Evolutionary conservation across 1,139 yeast species (phyloP).

Genomic region (Pichia sp.): DNA sequence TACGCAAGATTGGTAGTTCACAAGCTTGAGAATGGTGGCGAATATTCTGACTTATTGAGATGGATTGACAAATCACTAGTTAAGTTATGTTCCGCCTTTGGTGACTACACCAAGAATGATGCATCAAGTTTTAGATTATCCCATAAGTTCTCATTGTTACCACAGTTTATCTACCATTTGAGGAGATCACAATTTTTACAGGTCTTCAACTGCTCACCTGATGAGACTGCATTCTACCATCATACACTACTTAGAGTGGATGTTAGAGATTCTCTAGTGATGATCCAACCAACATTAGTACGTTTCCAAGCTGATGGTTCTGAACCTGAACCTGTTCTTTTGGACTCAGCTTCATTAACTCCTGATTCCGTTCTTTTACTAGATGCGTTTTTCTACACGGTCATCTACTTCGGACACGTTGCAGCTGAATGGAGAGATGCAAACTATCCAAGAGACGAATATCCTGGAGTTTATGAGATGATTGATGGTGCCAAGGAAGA

Average conservation of each 20-base stretch:
- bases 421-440: conserved; percentile 96
- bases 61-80: conserved; percentile 85
- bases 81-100: conserved; percentile 81
- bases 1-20: conserved; percentile 92
- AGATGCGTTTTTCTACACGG: conserved; percentile 94
- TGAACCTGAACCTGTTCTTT: conserved; percentile 88
- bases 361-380: conserved; percentile 83
- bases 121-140: conserved; percentile 74
- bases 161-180: conserved; percentile 92
- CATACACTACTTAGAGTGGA: conserved; percentile 90
- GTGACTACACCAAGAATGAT: conserved; percentile 77
- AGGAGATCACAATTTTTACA: conserved; percentile 96
- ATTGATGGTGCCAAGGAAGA: conserved; percentile 88
- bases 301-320: conserved; percentile 74
- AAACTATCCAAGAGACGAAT: conserved; percentile 89
- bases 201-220: conserved; percentile 96
- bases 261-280: conserved; percentile 85
- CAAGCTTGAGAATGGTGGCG: conserved; percentile 62
- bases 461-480: conserved; percentile 79
- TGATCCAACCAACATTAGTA: conserved; percentile 95
- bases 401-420: conserved; percentile 92
- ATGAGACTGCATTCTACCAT: conserved; percentile 96
- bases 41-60: conserved; percentile 61
- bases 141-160: conserved; percentile 76
- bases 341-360: conserved; percentile 88